Conservation (phyloP, 1,139 yeast species). For the Diutina neorugosa region DNA sequence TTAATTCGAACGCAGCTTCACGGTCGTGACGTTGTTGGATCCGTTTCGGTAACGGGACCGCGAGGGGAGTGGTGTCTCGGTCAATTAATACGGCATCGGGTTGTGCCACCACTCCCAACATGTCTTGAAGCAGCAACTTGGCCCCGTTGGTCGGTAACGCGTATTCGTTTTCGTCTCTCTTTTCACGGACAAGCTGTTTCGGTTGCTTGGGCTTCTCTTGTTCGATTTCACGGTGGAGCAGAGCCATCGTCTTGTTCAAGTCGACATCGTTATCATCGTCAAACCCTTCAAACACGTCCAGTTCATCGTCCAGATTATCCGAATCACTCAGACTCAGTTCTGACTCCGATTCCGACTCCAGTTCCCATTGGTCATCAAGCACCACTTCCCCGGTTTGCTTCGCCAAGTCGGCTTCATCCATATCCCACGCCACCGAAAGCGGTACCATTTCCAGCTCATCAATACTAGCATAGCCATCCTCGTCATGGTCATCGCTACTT, state of each 20-base stretch:
- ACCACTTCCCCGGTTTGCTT: constrained; percentile 22
- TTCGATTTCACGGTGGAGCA: not conserved
- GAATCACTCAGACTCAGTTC: constrained; percentile 13
- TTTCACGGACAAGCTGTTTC: not conserved
- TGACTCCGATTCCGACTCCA: constrained; percentile 12
- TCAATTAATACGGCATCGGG: constrained; percentile 44
- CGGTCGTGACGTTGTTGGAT: constrained; percentile 82
- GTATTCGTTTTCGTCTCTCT: not conserved
- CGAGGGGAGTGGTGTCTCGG: constrained; percentile 36
- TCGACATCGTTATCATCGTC: constrained; percentile 32
- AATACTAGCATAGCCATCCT: constrained; percentile 36
- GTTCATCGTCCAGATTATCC: constrained; percentile 8
- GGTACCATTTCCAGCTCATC: constrained; percentile 71
- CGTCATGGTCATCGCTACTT: constrained; percentile 13
- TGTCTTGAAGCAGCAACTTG: constrained; percentile 58
- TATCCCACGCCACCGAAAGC: constrained; percentile 80
- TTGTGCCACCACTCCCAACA: constrained; percentile 42
- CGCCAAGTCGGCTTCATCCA: constrained; percentile 44
- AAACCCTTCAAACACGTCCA: constrained; percentile 9
- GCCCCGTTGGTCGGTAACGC: constrained; percentile 38
- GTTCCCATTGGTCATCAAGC: constrained; percentile 30
- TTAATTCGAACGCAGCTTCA: constrained; percentile 79
- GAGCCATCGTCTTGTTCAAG: constrained; percentile 28
- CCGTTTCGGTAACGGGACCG: constrained; percentile 76
- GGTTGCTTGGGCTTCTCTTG: not conserved